These are phyloP conservation scores for Apiospora phragmitis DNA, from an alignment of 2,329 filamentous ascomycete genomes.

Conservation along the genomic window DNA sequence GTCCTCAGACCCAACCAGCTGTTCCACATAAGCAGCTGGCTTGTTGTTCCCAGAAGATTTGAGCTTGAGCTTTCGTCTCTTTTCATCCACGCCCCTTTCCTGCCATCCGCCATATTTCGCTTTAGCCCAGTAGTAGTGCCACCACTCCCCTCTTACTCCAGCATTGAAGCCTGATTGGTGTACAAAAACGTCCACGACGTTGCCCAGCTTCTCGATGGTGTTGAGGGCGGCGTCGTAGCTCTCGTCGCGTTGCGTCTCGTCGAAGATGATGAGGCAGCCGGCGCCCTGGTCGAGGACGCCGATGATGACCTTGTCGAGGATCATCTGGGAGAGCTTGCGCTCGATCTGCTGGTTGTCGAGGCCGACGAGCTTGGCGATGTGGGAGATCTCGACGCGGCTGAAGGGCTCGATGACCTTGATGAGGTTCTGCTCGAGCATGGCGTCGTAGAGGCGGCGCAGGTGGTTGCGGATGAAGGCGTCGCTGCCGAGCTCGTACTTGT, in stretches of 20 bases:
- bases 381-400: slow-evolving; percentile 92
- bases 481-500: slow-evolving; percentile 89
- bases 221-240: slow-evolving; percentile 91
- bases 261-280: slow-evolving; percentile 96
- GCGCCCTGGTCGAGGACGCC: slow-evolving; percentile 96
- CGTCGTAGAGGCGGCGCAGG: slow-evolving; percentile 91
- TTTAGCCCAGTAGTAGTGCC: background rate
- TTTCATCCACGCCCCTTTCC: background rate
- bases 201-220: slow-evolving; percentile 96
- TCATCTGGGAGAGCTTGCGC: slow-evolving; percentile 98
- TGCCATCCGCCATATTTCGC: background rate
- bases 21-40: background rate
- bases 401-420: slow-evolving; percentile 99
- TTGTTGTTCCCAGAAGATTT: background rate
- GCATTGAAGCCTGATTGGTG: slow-evolving; percentile 92
- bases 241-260: slow-evolving; percentile 91
- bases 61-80: background rate
- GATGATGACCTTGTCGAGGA: slow-evolving; percentile 97
- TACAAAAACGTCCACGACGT: slow-evolving; percentile 95
- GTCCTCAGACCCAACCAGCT: background rate
- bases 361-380: slow-evolving; percentile 97
- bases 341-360: slow-evolving; percentile 96
- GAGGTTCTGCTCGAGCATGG: slow-evolving; percentile 98
- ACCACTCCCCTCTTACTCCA: slow-evolving; percentile 62
- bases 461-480: slow-evolving; percentile 97